These are phyloP conservation scores for Neltuma alba DNA, from an alignment of 306 rosid species.

Conservation along the genomic window DNA sequence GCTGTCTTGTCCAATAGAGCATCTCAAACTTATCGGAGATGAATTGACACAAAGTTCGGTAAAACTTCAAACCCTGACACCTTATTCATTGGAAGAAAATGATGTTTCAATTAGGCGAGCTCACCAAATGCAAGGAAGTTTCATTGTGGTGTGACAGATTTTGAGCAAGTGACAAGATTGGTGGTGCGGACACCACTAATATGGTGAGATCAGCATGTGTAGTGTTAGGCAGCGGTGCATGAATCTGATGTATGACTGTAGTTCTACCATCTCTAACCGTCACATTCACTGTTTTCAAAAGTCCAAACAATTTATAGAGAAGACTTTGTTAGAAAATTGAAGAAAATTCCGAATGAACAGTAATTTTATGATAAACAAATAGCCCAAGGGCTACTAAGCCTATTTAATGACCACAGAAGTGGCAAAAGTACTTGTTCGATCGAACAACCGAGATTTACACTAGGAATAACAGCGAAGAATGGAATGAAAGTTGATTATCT, in stretches of 20 bases:
- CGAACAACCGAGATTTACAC: no score
- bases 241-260: conserved; percentile 34
- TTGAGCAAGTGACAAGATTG: conserved; percentile 41
- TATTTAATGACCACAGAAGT: no score
- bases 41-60: conserved; percentile 6
- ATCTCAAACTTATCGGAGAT: conserved; percentile 1
- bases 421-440: no score
- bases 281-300: conserved; percentile 48
- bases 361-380: neutral
- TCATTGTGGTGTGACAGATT: conserved; percentile 40
- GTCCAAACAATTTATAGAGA: neutral
- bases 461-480: no score
- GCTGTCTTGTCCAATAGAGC: neutral
- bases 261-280: conserved; percentile 47
- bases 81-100: conserved; percentile 19
- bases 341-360: neutral
- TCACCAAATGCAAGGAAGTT: conserved; percentile 32
- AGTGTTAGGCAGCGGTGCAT: conserved; percentile 25
- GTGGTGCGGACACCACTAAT: conserved; percentile 51
- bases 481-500: neutral
- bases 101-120: conserved; percentile 39
- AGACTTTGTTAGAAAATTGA: conserved; percentile 10
- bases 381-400: neutral
- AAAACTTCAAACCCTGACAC: conserved; percentile 21
- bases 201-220: conserved; percentile 46